These are phyloP conservation scores for Oxyria digyna DNA, from an alignment of 148 eudicot genomes.

Conservation along the genomic window DNA sequence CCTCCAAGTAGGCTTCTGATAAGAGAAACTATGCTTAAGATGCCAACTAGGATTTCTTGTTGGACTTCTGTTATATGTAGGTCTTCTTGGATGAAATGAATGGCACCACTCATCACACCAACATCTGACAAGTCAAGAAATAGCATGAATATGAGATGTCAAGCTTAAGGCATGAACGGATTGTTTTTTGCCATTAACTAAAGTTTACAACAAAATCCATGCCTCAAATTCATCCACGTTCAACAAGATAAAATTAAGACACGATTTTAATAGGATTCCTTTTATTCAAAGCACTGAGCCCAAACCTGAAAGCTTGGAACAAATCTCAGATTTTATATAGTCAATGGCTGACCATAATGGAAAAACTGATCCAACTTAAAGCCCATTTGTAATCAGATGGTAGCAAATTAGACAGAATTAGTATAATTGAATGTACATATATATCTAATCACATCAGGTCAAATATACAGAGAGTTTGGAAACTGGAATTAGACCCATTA, in stretches of 20 bases:
- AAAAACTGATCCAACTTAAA: not conserved
- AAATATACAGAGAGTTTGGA: not conserved
- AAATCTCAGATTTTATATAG: not conserved
- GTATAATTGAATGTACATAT: not conserved
- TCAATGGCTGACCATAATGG: not conserved
- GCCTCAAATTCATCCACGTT: not conserved
- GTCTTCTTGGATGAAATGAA: constrained; percentile 61
- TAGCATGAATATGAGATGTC: not conserved
- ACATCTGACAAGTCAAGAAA: constrained; percentile 36
- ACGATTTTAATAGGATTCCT: not conserved
- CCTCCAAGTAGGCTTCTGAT: constrained; percentile 80
- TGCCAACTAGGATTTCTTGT: constrained; percentile 71
- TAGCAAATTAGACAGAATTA: not conserved
- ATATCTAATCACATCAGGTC: not conserved
- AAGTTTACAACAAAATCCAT: not conserved
- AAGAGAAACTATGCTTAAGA: constrained; percentile 64
- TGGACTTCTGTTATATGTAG: constrained; percentile 61
- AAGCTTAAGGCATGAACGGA: not conserved
- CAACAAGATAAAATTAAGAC: not conserved
- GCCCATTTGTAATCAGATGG: not conserved
- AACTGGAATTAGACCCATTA: not conserved
- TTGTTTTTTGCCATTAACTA: no score
- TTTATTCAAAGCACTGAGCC: not conserved
- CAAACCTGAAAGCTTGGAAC: not conserved
- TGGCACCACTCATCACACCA: constrained; percentile 94